Conservation (phyloP, 2,329 filamentous ascomycete species). For the Talaromyces islandicus region DNA sequence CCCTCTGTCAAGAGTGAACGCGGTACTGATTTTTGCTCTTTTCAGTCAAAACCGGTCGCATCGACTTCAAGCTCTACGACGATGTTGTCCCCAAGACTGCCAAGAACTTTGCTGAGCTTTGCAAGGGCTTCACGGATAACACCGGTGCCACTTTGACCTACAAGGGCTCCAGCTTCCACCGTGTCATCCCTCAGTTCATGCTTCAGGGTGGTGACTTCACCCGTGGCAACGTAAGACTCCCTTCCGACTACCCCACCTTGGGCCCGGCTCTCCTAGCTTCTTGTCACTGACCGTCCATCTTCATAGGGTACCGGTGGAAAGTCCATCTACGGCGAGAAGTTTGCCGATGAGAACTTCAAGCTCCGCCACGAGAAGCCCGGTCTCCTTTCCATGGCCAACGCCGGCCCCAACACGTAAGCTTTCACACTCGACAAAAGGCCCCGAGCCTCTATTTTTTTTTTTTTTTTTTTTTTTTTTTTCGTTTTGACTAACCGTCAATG, state of each 20-base stretch:
- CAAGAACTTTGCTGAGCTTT: slow-evolving; percentile 78
- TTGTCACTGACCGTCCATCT: neutral
- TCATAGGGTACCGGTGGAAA: slow-evolving; percentile 77
- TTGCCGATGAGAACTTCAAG: slow-evolving; percentile 86
- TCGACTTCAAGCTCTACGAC: slow-evolving; percentile 86
- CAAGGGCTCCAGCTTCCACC: slow-evolving; percentile 79
- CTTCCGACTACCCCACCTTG: neutral
- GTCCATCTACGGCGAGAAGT: slow-evolving; percentile 95
- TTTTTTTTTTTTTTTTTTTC: neutral
- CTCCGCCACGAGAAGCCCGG: slow-evolving; percentile 67
- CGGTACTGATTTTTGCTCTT: slow-evolving; percentile 19
- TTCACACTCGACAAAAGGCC: too few species aligned
- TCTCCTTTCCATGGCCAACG: slow-evolving; percentile 92
- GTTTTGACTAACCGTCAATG: neutral
- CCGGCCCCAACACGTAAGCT: slow-evolving; percentile 79
- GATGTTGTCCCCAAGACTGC: slow-evolving; percentile 81
- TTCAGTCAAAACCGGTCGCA: slow-evolving; percentile 66
- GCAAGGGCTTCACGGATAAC: slow-evolving; percentile 64
- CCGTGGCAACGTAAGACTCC: slow-evolving; percentile 68
- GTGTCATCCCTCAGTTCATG: slow-evolving; percentile 91
- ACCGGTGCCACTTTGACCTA: slow-evolving; percentile 41
- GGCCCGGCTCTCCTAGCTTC: neutral
- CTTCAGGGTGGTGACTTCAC: slow-evolving; percentile 96
- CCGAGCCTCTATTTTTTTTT: too few species aligned
- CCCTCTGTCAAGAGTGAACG: neutral